A percentile compares a stretch with the other conserved stretches of the same genome.
Evolutionary conservation across 768 basidiomycete genomes (phyloP).

Genomic region (Xerocomus brunneocitrinus): DNA sequence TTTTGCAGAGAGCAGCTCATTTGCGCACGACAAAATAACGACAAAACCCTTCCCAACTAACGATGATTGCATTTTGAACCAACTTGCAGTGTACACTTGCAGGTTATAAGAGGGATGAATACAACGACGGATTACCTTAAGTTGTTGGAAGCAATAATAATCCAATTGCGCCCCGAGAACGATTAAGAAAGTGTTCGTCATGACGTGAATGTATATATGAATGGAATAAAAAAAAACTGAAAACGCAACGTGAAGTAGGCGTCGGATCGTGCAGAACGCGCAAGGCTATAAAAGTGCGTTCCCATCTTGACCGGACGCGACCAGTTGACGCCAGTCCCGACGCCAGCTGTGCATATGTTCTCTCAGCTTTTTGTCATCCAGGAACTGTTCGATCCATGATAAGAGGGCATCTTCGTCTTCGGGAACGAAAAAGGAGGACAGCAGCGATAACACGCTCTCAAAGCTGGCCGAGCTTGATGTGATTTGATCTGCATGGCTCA

Average conservation of each 20-base stretch:
- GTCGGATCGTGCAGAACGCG: background rate
- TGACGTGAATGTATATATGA: conserved; percentile 20
- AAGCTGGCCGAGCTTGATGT: conserved; percentile 75
- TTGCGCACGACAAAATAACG: too few species aligned
- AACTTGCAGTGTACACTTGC: conserved; percentile 14
- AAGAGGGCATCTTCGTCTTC: conserved; percentile 84
- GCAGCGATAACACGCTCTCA: conserved; percentile 84
- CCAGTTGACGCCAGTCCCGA: conserved; percentile 70
- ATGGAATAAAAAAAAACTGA: conserved; percentile 17
- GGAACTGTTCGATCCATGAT: conserved; percentile 67
- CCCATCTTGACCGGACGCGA: conserved; percentile 57
- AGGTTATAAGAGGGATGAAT: conserved; percentile 12
- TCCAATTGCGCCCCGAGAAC: conserved; percentile 9
- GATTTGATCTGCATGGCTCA: conserved; percentile 62
- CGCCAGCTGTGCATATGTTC: conserved; percentile 73
- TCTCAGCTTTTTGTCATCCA: conserved; percentile 63
- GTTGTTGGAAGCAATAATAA: conserved; percentile 21
- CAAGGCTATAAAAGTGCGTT: conserved; percentile 51
- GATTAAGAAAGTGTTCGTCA: conserved; percentile 19
- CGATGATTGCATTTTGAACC: conserved; percentile 1
- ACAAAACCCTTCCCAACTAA: too few species aligned
- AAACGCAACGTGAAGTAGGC: background rate
- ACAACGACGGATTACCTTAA: conserved; percentile 22
- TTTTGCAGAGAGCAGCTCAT: too few species aligned
- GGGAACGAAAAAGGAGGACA: conserved; percentile 93